phyloP scores from a whole-genome alignment of 805 yeast species.

The Zygosaccharomyces bisporus region DNA sequence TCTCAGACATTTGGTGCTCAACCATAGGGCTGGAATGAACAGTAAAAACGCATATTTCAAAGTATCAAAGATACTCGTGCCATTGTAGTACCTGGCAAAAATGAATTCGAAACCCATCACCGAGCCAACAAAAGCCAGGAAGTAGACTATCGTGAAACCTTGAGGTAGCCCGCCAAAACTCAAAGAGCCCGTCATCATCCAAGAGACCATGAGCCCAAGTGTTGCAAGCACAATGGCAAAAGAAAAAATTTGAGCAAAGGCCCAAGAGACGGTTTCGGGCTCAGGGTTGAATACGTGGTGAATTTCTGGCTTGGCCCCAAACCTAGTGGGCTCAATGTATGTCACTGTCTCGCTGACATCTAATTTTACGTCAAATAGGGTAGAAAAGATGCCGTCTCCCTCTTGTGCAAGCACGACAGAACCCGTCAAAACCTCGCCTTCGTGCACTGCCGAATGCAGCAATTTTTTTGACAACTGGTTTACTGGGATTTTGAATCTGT shows the following conservation, averaged over 20 bases:
- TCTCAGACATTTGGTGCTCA: constrained; percentile 67
- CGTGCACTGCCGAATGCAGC: constrained; percentile 21
- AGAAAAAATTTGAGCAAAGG: constrained; percentile 51
- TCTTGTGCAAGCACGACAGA: constrained; percentile 24
- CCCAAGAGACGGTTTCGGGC: constrained; percentile 49
- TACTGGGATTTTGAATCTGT: constrained; percentile 17
- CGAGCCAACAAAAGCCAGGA: constrained; percentile 26
- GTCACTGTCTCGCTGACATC: constrained; percentile 7
- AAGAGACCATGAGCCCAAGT: constrained; percentile 41
- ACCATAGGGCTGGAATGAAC: constrained; percentile 50
- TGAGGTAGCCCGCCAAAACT: constrained; percentile 28
- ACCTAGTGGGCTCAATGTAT: constrained; percentile 23
- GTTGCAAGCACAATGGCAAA: constrained; percentile 42
- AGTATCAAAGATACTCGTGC: constrained; percentile 34
- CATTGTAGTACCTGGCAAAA: constrained; percentile 32
- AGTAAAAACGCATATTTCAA: constrained; percentile 36
- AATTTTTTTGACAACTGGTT: constrained; percentile 24
- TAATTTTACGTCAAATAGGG: constrained; percentile 22
- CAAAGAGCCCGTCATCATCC: constrained; percentile 37
- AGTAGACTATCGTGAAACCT: constrained; percentile 23
- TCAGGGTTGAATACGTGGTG: constrained; percentile 54
- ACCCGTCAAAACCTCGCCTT: constrained; percentile 18
- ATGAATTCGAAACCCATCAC: constrained; percentile 32
- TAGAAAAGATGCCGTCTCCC: constrained; percentile 13
- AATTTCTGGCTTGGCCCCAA: constrained; percentile 58